These are phyloP conservation scores for Vitis rotundifolia DNA, from an alignment of 164 flowering plant species.

Conservation along the genomic window DNA sequence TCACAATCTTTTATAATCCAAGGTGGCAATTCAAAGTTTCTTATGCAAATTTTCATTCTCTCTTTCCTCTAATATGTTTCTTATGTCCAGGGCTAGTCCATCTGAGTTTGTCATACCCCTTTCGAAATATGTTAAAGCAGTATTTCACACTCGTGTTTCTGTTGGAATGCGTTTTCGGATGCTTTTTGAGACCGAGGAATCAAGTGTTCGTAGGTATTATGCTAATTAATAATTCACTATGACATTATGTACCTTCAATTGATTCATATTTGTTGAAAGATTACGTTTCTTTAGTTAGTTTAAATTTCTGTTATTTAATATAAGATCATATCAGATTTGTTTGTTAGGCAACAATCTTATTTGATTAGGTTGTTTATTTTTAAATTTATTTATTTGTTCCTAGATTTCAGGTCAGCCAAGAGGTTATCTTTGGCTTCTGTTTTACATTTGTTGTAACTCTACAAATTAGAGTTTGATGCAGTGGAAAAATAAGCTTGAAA, in stretches of 20 bases:
- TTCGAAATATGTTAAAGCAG: conserved; percentile 76
- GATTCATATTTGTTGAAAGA: neutral
- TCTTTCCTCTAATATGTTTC: conserved; percentile 8
- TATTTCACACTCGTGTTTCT: conserved; percentile 82
- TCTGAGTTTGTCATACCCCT: conserved; percentile 89
- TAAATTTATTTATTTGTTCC: too few relatives aligned
- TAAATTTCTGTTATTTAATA: too few relatives aligned
- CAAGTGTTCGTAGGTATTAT: conserved; percentile 81
- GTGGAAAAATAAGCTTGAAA: too few relatives aligned
- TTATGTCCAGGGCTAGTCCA: conserved; percentile 73
- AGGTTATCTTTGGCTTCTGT: too few relatives aligned
- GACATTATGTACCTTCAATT: neutral
- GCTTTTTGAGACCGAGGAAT: conserved; percentile 93
- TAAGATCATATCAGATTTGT: too few relatives aligned
- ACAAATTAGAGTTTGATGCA: too few relatives aligned
- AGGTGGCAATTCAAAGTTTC: conserved; percentile 36
- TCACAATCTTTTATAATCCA: conserved; percentile 82
- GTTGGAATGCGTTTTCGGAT: conserved; percentile 93
- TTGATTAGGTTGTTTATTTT: too few relatives aligned
- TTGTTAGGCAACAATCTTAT: too few relatives aligned
- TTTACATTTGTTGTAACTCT: too few relatives aligned
- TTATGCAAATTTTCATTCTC: neutral
- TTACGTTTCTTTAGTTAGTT: too few relatives aligned
- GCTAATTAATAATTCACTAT: conserved; percentile 6
- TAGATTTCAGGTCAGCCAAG: too few relatives aligned